Conservation (phyloP, 2,329 filamentous ascomycete species). For the Ophidiomyces ophidiicola region DNA sequence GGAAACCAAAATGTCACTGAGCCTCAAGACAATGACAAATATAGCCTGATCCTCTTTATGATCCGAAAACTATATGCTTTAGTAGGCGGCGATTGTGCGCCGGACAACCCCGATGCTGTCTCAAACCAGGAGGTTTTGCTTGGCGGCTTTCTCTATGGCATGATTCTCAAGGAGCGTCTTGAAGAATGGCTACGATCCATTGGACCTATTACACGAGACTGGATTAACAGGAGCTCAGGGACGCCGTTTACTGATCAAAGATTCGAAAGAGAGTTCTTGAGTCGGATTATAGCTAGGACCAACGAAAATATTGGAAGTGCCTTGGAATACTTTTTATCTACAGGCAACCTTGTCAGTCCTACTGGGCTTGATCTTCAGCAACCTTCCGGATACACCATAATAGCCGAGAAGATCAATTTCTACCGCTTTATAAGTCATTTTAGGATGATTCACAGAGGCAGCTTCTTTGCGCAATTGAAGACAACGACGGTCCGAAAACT, state of each 20-base stretch:
- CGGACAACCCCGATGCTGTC: conserved; percentile 92
- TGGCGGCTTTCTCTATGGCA: conserved; percentile 84
- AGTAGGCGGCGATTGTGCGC: conserved; percentile 79
- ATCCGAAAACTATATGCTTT: conserved; percentile 87
- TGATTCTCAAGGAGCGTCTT: conserved; percentile 87
- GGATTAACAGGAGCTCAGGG: conserved; percentile 40
- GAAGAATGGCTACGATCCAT: conserved; percentile 77
- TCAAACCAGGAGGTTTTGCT: conserved; percentile 93
- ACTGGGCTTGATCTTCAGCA: conserved; percentile 92
- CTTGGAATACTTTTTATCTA: conserved; percentile 91
- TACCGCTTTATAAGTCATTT: conserved; percentile 97
- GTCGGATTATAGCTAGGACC: conserved; percentile 63
- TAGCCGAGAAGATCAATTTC: conserved; percentile 98
- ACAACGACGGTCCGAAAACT: conserved; percentile 94
- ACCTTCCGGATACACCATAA: conserved; percentile 85
- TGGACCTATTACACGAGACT: conserved; percentile 42
- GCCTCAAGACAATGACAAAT: conserved; percentile 79
- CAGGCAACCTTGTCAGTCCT: conserved; percentile 81
- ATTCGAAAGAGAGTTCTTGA: conserved; percentile 68
- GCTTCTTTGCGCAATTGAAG: conserved; percentile 95
- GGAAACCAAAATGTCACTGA: conserved; percentile 76
- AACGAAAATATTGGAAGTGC: conserved; percentile 81
- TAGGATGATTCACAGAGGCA: conserved; percentile 96
- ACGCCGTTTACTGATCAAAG: conserved; percentile 58
- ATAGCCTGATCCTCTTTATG: conserved; percentile 89